These are phyloP conservation scores for Moelleriella libera DNA, from an alignment of 2,329 filamentous ascomycete species.

Conservation along the genomic window DNA sequence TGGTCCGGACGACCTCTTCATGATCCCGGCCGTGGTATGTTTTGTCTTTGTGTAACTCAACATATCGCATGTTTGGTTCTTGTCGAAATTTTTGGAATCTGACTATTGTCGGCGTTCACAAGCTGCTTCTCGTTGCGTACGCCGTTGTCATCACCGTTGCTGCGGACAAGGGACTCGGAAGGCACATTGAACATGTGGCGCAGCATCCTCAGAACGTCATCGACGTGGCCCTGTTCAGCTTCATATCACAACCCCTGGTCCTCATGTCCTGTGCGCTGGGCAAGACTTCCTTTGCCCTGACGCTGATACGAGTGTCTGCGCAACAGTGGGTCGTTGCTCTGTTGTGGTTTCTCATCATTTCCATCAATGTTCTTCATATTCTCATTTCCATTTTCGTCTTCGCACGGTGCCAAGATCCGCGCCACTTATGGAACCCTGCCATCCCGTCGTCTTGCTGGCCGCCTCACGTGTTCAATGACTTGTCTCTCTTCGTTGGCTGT, in stretches of 20 bases:
- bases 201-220: slow-evolving; percentile 1
- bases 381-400: slow-evolving; percentile 4
- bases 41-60: neutral
- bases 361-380: slow-evolving; percentile 3
- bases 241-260: slow-evolving; percentile 4
- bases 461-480: neutral
- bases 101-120: neutral
- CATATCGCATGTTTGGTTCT: neutral
- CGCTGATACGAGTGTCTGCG: slow-evolving; percentile 2
- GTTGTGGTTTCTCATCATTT: slow-evolving; percentile 4
- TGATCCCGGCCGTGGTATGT: slow-evolving; percentile 5
- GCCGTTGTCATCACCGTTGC: slow-evolving; percentile 2
- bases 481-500: slow-evolving; percentile 4
- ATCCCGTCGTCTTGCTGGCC: slow-evolving; percentile 3
- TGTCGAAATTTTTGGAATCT: neutral
- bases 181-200: slow-evolving; percentile 1
- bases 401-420: slow-evolving; percentile 2
- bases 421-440: slow-evolving; percentile 3
- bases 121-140: slow-evolving; percentile 3
- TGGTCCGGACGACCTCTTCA: slow-evolving; percentile 3
- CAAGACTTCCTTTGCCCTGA: slow-evolving; percentile 4
- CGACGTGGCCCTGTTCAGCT: slow-evolving; percentile 3
- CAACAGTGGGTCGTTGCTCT: slow-evolving; percentile 3
- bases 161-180: slow-evolving; percentile 4
- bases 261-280: slow-evolving; percentile 5